A percentile compares a stretch with the other conserved stretches of the same genome.
phyloP scores from a whole-genome alignment of 768 basidiomycete genomes.

The Boletus edulis region DNA sequence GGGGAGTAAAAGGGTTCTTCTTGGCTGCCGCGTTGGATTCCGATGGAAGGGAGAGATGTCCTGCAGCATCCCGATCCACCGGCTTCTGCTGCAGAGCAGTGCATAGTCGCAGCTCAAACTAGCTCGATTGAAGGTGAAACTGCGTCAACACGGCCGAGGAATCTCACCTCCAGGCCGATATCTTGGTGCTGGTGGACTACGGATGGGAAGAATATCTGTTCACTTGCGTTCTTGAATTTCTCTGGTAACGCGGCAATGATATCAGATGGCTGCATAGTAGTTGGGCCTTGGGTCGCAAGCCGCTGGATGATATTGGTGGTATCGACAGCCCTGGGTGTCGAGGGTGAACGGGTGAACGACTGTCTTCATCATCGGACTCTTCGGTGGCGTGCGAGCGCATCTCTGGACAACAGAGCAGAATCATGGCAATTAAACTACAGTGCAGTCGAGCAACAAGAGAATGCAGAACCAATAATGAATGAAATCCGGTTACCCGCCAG shows the following conservation, averaged over 20 bases:
- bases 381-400: slow-evolving; percentile 12
- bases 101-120: slow-evolving; percentile 89
- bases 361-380: no score
- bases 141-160: background rate
- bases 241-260: slow-evolving; percentile 54
- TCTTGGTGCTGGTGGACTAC: slow-evolving; percentile 60
- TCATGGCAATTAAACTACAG: slow-evolving; percentile 1
- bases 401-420: background rate
- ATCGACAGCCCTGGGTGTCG: background rate
- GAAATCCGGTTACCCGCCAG: no score
- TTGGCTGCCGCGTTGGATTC: slow-evolving; percentile 26
- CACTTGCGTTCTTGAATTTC: slow-evolving; percentile 61
- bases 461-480: no score
- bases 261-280: slow-evolving; percentile 34
- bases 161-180: slow-evolving; percentile 58
- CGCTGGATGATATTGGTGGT: background rate
- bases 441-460: background rate
- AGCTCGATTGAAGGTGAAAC: background rate
- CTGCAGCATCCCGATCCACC: slow-evolving; percentile 43
- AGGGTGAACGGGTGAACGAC: no score
- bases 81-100: slow-evolving; percentile 84
- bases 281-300: background rate
- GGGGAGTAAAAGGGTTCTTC: slow-evolving; percentile 79
- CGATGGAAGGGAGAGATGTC: slow-evolving; percentile 28
- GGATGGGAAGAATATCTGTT: slow-evolving; percentile 80